Base-by-base conservation (phyloP, 2,329 filamentous ascomycete genomes). In the Fusarium concolor region DNA sequence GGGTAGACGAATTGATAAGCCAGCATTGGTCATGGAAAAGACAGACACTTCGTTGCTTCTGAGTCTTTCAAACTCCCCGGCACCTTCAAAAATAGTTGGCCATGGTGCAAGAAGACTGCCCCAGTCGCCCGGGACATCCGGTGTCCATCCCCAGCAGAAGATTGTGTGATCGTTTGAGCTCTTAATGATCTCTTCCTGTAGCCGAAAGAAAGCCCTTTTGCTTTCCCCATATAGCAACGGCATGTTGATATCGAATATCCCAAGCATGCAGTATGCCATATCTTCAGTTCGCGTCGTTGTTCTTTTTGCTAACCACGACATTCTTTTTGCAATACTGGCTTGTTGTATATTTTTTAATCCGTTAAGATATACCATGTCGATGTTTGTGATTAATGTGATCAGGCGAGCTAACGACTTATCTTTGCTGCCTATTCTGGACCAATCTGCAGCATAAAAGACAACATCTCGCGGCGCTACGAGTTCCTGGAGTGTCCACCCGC, bases 401-500 rank as follows among this genome's bases (percentile, higher is more conserved):
- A 24, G 12, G 1, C 5, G 1, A 12, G 10, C 12, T 12, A 57
- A 8, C 0, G 7, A 8, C 3, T 12, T 10, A 3, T 29, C 31
- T 0, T 38, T 54, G 2, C 10, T 28, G 18, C 46, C 39, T n/a
- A 57, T 38, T 0, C 3, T 2, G 1, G 49, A 45, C 59, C 62
- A 70, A 10, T 45, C 43, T 1, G 26, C 29, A 2, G 56, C 61
- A 28, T 64, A 45, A 3, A 71, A 67, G 1, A 43, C 20, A 5
- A 67, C 26, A 14, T 62, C 33, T 5, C 24, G 22, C 2, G 70
- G 68, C 1, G 68, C 70, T 18, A 72, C 33, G 1, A 71, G 38
- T 1, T 71, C 69, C 20, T 68, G 59, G 0, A 71, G 62, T 20
- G 44, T 76, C 72, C 51, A 75, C 2, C 63, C 71, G 10, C 58